phyloP scores from a whole-genome alignment of 495 filamentous ascomycete species.

The Viridothelium virens region DNA sequence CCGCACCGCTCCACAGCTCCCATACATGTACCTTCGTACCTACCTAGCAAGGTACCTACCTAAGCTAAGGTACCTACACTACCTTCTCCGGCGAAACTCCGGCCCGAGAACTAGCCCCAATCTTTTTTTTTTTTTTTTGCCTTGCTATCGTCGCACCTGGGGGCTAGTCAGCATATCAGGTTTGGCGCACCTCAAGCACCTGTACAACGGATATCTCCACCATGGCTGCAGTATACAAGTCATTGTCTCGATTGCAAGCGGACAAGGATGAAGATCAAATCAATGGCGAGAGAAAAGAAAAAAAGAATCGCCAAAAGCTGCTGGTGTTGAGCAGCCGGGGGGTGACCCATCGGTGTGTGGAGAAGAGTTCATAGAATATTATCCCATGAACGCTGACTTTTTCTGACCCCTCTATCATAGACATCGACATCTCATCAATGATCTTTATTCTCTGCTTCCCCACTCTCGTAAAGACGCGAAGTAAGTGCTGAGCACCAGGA shows the following conservation, averaged over 20 bases:
- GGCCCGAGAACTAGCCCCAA: background rate
- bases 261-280: conserved; percentile 31
- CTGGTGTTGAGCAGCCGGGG: conserved; percentile 84
- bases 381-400: conserved; percentile 15
- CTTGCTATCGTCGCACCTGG: too few relatives aligned
- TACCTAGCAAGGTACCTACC: background rate
- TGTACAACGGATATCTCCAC: conserved; percentile 19
- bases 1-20: too few relatives aligned
- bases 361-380: conserved; percentile 2
- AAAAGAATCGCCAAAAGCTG: conserved; percentile 68
- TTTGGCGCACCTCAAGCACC: too few relatives aligned
- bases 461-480: conserved; percentile 93
- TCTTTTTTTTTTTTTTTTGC: background rate
- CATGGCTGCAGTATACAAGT: conserved; percentile 95
- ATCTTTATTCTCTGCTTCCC: conserved; percentile 80
- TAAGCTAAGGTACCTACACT: background rate
- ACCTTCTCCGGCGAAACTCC: background rate
- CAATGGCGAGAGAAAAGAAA: conserved; percentile 41
- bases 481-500: conserved; percentile 35
- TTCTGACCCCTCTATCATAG: conserved; percentile 36
- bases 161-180: too few relatives aligned
- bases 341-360: conserved; percentile 70
- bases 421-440: conserved; percentile 87
- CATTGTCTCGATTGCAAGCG: conserved; percentile 55
- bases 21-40: background rate